Evolutionary conservation across 2,329 filamentous ascomycete genomes (phyloP).

Genomic region (Fusarium nelsonii): DNA sequence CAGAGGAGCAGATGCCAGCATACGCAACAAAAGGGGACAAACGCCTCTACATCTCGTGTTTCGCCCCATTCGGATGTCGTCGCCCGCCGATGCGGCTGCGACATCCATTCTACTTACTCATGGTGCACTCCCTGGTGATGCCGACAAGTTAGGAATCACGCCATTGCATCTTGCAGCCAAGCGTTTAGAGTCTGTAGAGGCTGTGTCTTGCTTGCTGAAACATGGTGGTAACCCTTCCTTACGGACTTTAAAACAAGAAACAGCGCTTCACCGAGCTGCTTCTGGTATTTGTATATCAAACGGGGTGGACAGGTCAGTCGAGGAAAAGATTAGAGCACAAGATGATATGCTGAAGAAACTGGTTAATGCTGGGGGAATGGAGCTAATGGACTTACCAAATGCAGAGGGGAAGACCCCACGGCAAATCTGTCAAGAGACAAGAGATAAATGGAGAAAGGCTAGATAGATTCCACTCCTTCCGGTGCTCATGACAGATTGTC

Average conservation of each 20-base stretch:
- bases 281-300: fast-evolving
- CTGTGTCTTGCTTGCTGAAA: neutral
- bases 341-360: neutral
- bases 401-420: neutral
- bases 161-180: too few species aligned
- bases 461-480: neutral
- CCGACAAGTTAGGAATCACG: too few species aligned
- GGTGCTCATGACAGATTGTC: too few species aligned
- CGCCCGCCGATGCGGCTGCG: too few species aligned
- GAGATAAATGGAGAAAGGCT: neutral
- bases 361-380: neutral
- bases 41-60: too few species aligned
- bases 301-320: too few species aligned
- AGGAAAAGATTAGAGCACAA: neutral
- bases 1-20: too few species aligned
- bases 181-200: neutral
- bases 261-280: neutral
- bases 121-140: too few species aligned
- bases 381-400: neutral
- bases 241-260: neutral
- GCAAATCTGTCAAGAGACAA: neutral
- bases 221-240: neutral
- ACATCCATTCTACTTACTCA: too few species aligned
- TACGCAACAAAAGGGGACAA: too few species aligned
- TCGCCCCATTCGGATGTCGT: too few species aligned